Conservation (phyloP, 2,329 filamentous ascomycete genomes). For the Ophiostoma populinum region DNA sequence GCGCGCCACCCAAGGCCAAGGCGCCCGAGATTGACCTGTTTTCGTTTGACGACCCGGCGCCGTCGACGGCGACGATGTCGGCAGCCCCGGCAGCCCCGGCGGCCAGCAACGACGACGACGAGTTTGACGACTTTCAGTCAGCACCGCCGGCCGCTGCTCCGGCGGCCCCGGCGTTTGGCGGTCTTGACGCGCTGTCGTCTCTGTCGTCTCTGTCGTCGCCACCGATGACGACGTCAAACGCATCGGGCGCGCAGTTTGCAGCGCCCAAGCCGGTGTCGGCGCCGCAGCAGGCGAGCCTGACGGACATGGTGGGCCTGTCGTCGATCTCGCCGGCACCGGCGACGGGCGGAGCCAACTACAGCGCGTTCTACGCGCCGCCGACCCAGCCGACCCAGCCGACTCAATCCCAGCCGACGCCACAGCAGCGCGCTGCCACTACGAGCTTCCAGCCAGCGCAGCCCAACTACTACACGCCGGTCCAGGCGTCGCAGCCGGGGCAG, state of each 20-base stretch:
- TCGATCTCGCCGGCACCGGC: slow-evolving; percentile 61
- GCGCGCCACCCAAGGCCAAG: slow-evolving; percentile 57
- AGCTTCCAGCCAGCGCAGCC: slow-evolving; percentile 64
- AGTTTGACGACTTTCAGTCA: slow-evolving; percentile 96
- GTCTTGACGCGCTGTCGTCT: slow-evolving; percentile 25
- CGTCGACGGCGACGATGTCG: slow-evolving; percentile 22
- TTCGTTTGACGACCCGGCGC: slow-evolving; percentile 62
- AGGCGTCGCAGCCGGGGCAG: slow-evolving; percentile 14
- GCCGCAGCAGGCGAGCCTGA: slow-evolving; percentile 63
- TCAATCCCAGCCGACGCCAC: slow-evolving; percentile 24
- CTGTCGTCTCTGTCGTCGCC: slow-evolving; percentile 25
- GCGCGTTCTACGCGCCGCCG: slow-evolving; percentile 38
- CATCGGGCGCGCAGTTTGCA: slow-evolving; percentile 51
- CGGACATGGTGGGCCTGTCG: slow-evolving; percentile 61
- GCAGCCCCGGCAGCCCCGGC: slow-evolving; percentile 32
- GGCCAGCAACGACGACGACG: slow-evolving; percentile 57
- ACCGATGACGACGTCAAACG: slow-evolving; percentile 32
- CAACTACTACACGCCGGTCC: slow-evolving; percentile 89
- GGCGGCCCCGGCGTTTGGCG: slow-evolving; percentile 16
- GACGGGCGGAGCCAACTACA: slow-evolving; percentile 42
- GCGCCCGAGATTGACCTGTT: slow-evolving; percentile 86
- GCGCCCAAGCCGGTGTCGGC: slow-evolving; percentile 74
- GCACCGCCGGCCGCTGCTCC: slow-evolving; percentile 40
- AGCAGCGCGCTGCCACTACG: slow-evolving; percentile 30
- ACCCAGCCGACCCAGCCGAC: slow-evolving; percentile 18